Percentiles rank a stretch among this genome's conserved stretches.
These are phyloP conservation scores for Silene latifolia DNA, from an alignment of 148 eudicot genomes.

Conservation along the genomic window DNA sequence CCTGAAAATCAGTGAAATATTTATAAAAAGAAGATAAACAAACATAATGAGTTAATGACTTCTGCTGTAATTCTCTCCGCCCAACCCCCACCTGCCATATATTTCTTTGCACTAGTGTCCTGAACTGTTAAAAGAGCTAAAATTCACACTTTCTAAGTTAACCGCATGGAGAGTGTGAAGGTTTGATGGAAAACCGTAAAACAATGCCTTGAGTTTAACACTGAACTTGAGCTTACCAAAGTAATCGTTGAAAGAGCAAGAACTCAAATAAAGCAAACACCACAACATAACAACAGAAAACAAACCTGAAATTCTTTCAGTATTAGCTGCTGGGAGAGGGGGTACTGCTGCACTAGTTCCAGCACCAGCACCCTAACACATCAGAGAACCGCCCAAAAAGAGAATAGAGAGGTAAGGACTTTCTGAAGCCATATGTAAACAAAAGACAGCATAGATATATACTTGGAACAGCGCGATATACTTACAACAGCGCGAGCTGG, in stretches of 20 bases:
- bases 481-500: slow-evolving; percentile 70
- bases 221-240: not conserved
- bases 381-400: slow-evolving; percentile 8
- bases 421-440: not conserved
- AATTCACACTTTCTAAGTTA: not conserved
- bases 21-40: not conserved
- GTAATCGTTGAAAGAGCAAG: not conserved
- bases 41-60: not conserved
- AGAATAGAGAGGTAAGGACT: not conserved
- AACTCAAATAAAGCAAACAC: not conserved
- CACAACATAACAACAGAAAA: not conserved
- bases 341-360: slow-evolving; percentile 74
- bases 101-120: too few species aligned
- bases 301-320: slow-evolving; percentile 52
- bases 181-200: not conserved
- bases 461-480: not conserved
- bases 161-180: not conserved
- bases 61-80: too few species aligned
- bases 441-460: not conserved
- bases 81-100: too few species aligned
- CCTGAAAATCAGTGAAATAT: slow-evolving; percentile 33
- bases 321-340: slow-evolving; percentile 59
- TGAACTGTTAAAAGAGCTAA: not conserved
- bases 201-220: not conserved
- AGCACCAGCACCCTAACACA: slow-evolving; percentile 56